Evolutionary conservation across 768 basidiomycete species (phyloP).

Genomic region (Myochromella boudieri): DNA sequence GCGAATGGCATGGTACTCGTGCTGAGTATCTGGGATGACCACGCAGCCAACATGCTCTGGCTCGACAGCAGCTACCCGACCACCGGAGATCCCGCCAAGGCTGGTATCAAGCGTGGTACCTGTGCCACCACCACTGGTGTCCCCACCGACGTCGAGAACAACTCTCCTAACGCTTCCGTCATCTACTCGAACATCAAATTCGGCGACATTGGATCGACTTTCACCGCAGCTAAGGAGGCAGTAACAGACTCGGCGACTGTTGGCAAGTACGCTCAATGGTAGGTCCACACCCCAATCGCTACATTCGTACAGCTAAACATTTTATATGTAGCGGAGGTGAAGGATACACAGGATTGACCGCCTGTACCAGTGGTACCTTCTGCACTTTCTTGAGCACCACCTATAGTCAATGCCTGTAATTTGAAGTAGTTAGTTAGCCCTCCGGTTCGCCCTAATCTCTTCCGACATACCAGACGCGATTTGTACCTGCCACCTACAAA

Average conservation of each 20-base stretch:
- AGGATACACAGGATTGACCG: slow-evolving; percentile 28
- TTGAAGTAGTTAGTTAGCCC: not conserved
- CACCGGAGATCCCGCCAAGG: slow-evolving; percentile 28
- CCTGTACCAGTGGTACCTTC: slow-evolving; percentile 25
- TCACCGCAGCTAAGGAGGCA: not conserved
- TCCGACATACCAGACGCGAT: too few relatives aligned
- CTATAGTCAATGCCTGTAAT: slow-evolving; percentile 29
- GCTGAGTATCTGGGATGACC: slow-evolving; percentile 53
- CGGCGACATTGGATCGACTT: slow-evolving; percentile 38
- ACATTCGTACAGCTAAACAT: not conserved
- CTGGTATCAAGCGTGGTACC: slow-evolving; percentile 48
- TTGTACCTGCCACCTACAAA: too few relatives aligned
- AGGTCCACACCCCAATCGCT: slow-evolving; percentile 2
- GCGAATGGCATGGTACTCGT: slow-evolving; percentile 46
- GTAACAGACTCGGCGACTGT: slow-evolving; percentile 23
- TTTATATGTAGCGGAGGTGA: slow-evolving; percentile 23
- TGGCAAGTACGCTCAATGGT: slow-evolving; percentile 36
- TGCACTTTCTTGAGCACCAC: slow-evolving; percentile 27
- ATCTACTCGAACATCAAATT: slow-evolving; percentile 56
- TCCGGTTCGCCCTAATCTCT: too few relatives aligned
- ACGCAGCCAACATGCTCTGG: slow-evolving; percentile 55
- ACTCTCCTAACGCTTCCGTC: slow-evolving; percentile 39
- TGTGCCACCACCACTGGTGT: slow-evolving; percentile 48
- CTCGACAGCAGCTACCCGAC: slow-evolving; percentile 52
- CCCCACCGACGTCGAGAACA: slow-evolving; percentile 42